phyloP scores from a whole-genome alignment of 2,329 filamentous ascomycete species.

The Trichoderma sp. region DNA sequence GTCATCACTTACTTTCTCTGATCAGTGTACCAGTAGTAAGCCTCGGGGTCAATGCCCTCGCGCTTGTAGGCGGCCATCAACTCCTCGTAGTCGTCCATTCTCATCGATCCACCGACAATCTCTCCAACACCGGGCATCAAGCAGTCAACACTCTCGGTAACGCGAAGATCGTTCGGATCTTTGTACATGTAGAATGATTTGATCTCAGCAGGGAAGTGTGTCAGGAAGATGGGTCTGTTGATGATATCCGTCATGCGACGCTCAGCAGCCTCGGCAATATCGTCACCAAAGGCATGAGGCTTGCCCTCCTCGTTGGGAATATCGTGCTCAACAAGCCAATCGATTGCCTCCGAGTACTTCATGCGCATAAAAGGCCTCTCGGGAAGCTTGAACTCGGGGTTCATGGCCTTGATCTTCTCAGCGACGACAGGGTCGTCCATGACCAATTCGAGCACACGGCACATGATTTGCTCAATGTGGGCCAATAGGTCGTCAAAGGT shows the following conservation, averaged over 20 bases:
- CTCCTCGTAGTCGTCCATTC: conserved; percentile 89
- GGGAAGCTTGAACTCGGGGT: conserved; percentile 85
- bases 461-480: conserved; percentile 86
- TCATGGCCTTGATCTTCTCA: conserved; percentile 77
- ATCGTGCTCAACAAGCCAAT: conserved; percentile 87
- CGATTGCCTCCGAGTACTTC: conserved; percentile 90
- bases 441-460: conserved; percentile 77
- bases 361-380: conserved; percentile 89
- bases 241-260: conserved; percentile 96
- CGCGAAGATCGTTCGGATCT: conserved; percentile 73
- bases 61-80: conserved; percentile 84
- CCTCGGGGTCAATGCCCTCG: conserved; percentile 78
- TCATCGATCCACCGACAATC: conserved; percentile 96
- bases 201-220: conserved; percentile 95
- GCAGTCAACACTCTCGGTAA: conserved; percentile 89
- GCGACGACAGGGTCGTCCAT: conserved; percentile 73
- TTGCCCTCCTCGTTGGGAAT: conserved; percentile 93
- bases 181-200: conserved; percentile 99
- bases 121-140: conserved; percentile 93
- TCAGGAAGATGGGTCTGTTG: conserved; percentile 92
- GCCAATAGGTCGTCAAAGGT: conserved; percentile 83
- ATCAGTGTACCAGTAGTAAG: conserved; percentile 99
- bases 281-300: conserved; percentile 89
- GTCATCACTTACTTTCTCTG: conserved; percentile 68
- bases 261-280: conserved; percentile 97